Evolutionary conservation across 208 protist species (phyloP).

Genomic region (Leishmania guyanensis): DNA sequence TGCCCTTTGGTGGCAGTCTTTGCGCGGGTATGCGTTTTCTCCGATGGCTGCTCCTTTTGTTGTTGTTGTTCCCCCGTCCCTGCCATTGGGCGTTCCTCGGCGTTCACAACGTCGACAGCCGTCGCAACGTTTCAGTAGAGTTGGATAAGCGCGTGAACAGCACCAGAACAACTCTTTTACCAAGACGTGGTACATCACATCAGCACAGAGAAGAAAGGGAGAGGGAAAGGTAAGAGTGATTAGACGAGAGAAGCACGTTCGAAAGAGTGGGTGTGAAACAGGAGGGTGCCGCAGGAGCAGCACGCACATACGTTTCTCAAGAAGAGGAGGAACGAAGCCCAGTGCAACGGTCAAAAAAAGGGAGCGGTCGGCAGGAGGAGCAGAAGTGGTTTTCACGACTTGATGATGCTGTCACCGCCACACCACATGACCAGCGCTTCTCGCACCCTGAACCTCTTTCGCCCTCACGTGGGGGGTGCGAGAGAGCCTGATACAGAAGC

Average conservation of each 20-base stretch:
- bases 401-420: not conserved
- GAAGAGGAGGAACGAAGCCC: not conserved
- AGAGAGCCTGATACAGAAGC: not conserved
- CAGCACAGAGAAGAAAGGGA: not conserved
- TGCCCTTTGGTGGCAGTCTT: not conserved
- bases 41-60: not conserved
- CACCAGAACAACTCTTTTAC: not conserved
- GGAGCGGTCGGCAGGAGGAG: not conserved
- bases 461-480: not conserved
- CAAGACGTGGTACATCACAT: not conserved
- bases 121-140: not conserved
- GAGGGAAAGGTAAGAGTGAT: not conserved
- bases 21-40: not conserved
- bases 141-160: not conserved
- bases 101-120: not conserved
- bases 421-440: not conserved
- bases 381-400: not conserved
- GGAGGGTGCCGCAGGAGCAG: not conserved
- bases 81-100: not conserved
- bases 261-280: not conserved
- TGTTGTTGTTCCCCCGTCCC: not conserved
- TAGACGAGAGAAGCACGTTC: not conserved
- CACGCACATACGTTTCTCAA: not conserved
- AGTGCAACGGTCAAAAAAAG: not conserved
- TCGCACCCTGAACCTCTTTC: not conserved